Percentiles rank a stretch among this genome's conserved stretches.
Conservation (phyloP, 805 yeast species). For the Kodamaea nitidulidarum region DNA sequence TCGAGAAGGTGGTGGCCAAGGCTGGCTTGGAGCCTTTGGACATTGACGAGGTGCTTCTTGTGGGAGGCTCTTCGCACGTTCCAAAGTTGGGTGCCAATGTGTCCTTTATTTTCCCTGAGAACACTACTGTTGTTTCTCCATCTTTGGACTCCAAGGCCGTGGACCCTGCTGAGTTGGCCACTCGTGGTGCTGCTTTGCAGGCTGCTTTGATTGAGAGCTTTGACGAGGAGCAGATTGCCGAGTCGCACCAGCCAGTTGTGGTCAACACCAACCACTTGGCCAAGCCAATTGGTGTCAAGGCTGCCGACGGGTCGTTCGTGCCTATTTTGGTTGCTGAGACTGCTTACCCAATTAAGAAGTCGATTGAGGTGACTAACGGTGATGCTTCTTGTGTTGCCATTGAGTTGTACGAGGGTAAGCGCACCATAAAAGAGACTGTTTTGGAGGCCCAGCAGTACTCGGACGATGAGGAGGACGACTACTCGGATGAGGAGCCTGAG, state of each 20-base stretch:
- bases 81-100: constrained; percentile 85
- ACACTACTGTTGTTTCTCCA: constrained; percentile 73
- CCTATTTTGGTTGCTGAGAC: constrained; percentile 79
- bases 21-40: constrained; percentile 83
- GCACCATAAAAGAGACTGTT: constrained; percentile 76
- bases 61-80: constrained; percentile 89
- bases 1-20: constrained; percentile 68
- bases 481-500: constrained; percentile 86
- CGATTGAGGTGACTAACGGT: constrained; percentile 60
- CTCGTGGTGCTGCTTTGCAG: constrained; percentile 96
- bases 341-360: constrained; percentile 83
- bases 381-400: constrained; percentile 56
- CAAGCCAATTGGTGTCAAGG: constrained; percentile 81
- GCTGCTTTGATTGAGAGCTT: constrained; percentile 82
- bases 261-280: constrained; percentile 83
- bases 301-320: constrained; percentile 65
- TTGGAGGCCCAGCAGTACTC: constrained; percentile 62
- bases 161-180: constrained; percentile 83
- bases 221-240: constrained; percentile 76
- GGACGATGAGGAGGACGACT: constrained; percentile 46
- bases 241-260: constrained; percentile 78
- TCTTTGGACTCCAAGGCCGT: constrained; percentile 69
- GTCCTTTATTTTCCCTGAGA: constrained; percentile 73
- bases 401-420: constrained; percentile 80
- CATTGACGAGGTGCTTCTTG: constrained; percentile 84